Base-by-base conservation (phyloP, 108 stramenopile species). In the Skeletonema potamos region DNA sequence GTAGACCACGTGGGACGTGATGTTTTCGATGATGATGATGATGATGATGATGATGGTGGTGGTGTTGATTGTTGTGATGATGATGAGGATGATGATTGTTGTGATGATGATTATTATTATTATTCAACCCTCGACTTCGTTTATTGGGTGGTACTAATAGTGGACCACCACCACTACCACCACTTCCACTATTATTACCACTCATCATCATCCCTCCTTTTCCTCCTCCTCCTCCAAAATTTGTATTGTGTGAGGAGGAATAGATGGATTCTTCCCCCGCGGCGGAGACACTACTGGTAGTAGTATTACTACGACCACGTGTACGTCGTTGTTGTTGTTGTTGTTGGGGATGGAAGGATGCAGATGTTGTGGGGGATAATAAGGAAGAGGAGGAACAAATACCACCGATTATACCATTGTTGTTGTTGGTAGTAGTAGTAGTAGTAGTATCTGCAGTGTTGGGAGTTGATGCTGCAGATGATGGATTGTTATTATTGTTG, bases 1-100 rank as follows among this genome's bases (percentile, higher is more conserved):
- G 91, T 36, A 92, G 55, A 32, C 77, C 82, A 3, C 59, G 72
- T 26, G 89, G 89, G 26, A 65, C 39, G 64, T 90, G 89, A 43
- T 60, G 44, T 43, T 71, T 64, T 4, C 29, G 60, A 10, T 29
- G 26, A 34, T 61, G 55, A 27, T 61, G 64, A 8, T 22, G 65
- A 60, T 7, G 65, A 61, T n/a, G 58, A 8, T 60, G 33, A 12
- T 33, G 33, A 20, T 10, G 33, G 12, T 60, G 12, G 11, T 60
- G 28, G 7, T 28, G 59, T 10, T 28, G 18, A 26, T 59, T 27
- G 10, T 26, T 39, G 10, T n/a, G 37, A 15, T 39, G 11, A 13
- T 39, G 2, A 15, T 15, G n/a, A n/a, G 10, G 37, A 15, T 39
- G 11, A 13, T 39, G 2, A 15, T 15, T 0, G 37, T 39, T 13